Conservation (phyloP, 2,329 filamentous ascomycete genomes). For the Trematosphaeria pertusa region DNA sequence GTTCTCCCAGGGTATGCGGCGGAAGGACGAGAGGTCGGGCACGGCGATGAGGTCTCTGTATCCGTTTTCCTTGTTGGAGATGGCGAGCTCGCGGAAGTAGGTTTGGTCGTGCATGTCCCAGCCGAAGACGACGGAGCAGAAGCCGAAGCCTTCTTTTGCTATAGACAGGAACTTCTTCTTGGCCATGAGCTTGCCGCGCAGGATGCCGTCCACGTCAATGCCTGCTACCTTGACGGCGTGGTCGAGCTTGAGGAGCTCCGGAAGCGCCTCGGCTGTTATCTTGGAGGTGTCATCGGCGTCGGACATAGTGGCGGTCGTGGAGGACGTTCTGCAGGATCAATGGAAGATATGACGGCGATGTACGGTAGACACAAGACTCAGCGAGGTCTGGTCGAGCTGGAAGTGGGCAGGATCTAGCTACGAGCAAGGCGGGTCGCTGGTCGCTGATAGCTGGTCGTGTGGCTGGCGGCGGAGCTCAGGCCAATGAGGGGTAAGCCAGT, state of each 20-base stretch:
- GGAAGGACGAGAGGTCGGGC: conserved; percentile 77
- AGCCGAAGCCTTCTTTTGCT: conserved; percentile 82
- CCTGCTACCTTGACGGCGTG: conserved; percentile 86
- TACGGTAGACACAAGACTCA: conserved; percentile 2
- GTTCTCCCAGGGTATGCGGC: conserved; percentile 90
- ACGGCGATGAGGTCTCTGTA: conserved; percentile 86
- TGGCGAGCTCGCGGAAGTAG: conserved; percentile 82
- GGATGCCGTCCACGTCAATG: conserved; percentile 83
- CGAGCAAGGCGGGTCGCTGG: too few species aligned
- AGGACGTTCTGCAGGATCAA: neutral
- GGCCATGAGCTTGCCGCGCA: conserved; percentile 89
- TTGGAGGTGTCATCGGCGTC: conserved; percentile 32
- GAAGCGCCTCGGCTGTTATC: conserved; percentile 70
- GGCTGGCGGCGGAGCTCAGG: conserved; percentile 30
- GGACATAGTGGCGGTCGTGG: conserved; percentile 25
- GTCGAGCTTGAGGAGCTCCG: conserved; percentile 72
- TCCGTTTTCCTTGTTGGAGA: conserved; percentile 90
- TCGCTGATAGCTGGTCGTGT: conserved; percentile 13
- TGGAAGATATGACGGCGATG: conserved; percentile 1
- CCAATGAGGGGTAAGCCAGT: conserved; percentile 36
- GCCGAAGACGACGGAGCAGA: conserved; percentile 93
- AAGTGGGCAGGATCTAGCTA: too few species aligned
- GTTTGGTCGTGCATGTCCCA: conserved; percentile 98
- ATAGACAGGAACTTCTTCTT: conserved; percentile 93
- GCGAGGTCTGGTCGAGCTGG: conserved; percentile 1